Base-by-base conservation (phyloP, 1,284 basidiomycete species). In the Cutaneotrichosporon sp. region DNA sequence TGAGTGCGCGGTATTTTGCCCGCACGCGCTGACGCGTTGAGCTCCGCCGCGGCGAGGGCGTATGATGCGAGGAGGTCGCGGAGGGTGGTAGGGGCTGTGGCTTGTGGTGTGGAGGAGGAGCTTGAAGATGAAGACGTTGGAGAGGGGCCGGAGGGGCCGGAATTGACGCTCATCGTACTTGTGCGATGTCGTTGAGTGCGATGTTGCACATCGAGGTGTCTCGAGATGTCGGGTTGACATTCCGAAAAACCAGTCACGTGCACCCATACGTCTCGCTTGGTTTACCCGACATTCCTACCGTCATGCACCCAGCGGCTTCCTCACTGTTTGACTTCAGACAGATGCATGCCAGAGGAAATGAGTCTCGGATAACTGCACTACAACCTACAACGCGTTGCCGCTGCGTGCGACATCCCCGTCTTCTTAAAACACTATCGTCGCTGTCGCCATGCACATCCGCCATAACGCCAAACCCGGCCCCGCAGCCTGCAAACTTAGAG, bases 361-460 rank as follows among this genome's bases (percentile, higher is more conserved):
- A 35, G 22, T 12, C 12, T n/a, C 38, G 38, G 7, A 24, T 25
- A 41, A 16, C 38, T 41, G 22, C 26, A 12, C 38, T 41, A 41
- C 38, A 41, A 41, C 38, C 26, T 12, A 10, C 2, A 39, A 6
- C 38, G 38, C 29, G 14, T 2, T 31, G 29, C 24, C 38, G 38
- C 38, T 41, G 38, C 24, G 38, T 41, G 38, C 38, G 38, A 16
- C 38, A 14, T 3, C 8, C 11, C 9, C 11, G 5, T n/a, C 20
- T 24, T n/a, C 20, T n/a, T n/a, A n/a, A n/a, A n/a, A n/a, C n/a
- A n/a, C n/a, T n/a, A n/a, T n/a, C n/a, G n/a, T n/a, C n/a, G 7
- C 37, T 38, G 14, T 22, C 27, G 37, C 37, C 20, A 24, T 38
- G 59, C 61, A 7, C 25, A 27, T 11, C 25, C 27, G 25, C 16